Evolutionary conservation across 345 rosid species (phyloP), one percentile per base, ranked within the genome.

Genomic region (Eucalyptus sp.): DNA sequence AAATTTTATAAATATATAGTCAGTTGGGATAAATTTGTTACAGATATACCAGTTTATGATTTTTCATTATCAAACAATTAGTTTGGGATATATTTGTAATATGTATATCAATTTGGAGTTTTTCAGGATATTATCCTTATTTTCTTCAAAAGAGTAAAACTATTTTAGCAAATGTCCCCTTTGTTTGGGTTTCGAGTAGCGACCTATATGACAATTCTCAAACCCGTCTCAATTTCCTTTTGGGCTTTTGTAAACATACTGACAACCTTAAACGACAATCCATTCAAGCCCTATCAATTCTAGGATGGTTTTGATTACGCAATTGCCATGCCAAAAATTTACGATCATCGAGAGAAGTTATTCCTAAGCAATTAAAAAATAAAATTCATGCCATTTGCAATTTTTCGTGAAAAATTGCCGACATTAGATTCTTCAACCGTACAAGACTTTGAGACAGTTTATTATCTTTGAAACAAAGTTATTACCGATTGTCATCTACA

Each of bases 41-140:
- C 0, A 18, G 1, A 1, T 52, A 52, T 52, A 52, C 4, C 0
- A 52, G 0, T 52, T 52, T 52, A 7, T 0, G 4, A 1, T 7
- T 52, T 52, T 51, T 51, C 0, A 18, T 52, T 0, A 52, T 52
- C 0, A 52, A 52, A 52, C 5, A 18, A 52, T 52, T 52, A 52
- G 2, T 52, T 52, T 52, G 10, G 0, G 5, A 52, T 52, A 20
- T 52, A 18, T 20, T 52, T 52, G 10, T 52, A 7, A 20, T 2
- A 7, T 0, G 0, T 7, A 7, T 52, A 52, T 2, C 1, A 18
- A 18, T 52, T 52, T 52, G 10, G 0, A 52, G 25, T 18, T 52
- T 52, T 52, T 52, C 0, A 18, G 0, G 4, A 52, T 52, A 52
- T 52, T 52, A 7, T 52, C 1, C 10, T 0, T 18, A 52, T 20